Percentiles rank a stretch among this genome's conserved stretches.
These are phyloP conservation scores for Evernia prunastri DNA, from an alignment of 495 filamentous ascomycete species.

Conservation along the genomic window DNA sequence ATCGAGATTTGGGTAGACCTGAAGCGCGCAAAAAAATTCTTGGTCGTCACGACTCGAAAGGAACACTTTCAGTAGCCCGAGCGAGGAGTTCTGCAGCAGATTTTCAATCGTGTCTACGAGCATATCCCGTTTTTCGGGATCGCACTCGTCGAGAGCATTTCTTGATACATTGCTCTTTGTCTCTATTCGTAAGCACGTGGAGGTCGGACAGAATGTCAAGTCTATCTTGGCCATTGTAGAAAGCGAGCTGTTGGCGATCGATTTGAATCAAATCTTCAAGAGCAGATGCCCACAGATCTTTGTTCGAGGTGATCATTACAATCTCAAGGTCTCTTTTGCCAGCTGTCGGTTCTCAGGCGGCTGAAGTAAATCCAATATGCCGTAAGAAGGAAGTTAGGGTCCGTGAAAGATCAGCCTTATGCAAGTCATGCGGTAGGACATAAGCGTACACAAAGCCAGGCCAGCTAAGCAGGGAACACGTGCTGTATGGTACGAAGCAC, in stretches of 20 bases:
- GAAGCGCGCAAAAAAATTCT: constrained; percentile 31
- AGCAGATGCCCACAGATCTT: constrained; percentile 2
- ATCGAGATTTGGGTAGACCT: constrained; percentile 27
- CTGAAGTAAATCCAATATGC: background rate
- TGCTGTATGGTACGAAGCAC: no score
- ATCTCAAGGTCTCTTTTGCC: background rate
- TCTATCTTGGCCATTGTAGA: background rate
- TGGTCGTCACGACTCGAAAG: constrained; percentile 25
- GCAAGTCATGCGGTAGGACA: no score
- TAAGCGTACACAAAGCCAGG: no score
- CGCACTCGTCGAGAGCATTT: constrained; percentile 42
- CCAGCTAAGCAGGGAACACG: no score
- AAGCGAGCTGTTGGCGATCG: background rate
- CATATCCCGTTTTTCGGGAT: constrained; percentile 18
- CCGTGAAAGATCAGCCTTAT: background rate
- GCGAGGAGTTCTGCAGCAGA: background rate
- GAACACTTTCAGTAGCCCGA: constrained; percentile 22
- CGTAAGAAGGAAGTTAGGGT: background rate
- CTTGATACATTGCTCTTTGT: background rate
- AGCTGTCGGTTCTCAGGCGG: background rate
- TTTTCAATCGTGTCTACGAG: background rate
- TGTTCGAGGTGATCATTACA: background rate
- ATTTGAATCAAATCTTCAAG: background rate
- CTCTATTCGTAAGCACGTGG: background rate
- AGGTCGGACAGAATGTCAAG: background rate